Base-by-base conservation (phyloP, 495 filamentous ascomycete species). In the Durotheca rogersii region DNA sequence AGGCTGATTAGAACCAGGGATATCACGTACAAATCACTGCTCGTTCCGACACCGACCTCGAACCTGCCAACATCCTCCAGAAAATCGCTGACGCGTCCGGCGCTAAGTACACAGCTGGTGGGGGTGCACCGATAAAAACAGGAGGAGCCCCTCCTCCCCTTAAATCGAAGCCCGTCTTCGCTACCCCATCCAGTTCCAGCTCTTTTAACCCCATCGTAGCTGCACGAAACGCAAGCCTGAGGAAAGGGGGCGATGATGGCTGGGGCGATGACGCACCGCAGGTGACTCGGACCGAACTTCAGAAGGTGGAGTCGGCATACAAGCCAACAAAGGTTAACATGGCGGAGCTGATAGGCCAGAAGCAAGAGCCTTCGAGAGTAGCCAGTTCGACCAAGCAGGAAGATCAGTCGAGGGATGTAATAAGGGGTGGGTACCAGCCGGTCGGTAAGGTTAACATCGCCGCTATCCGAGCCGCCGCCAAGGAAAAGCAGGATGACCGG, bases 21-120 rank as follows among this genome's bases (percentile, higher is more conserved):
- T 97, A 97, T 62, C 93, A 99, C 67, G 90, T 99, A 32, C 94
- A 97, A 71, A 83, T 99, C 41, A 96, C 90, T 27, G 93, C 93
- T 39, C 86, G 93, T 36, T 92, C 91, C 43, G 89, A 96, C 44
- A 75, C 79, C 34, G 90, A 99, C 59, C 77, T 99, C 41, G 85
- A 83, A 2, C 89, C 90, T 3, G 89, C 95, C 57, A 76, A 77
- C 23, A 97, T 99, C 41, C 72, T 97, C 6, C 85, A 94, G 49
- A 96, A 95, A 66, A 87, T 97, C n/a, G 84, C 90, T 35, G 93
- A 97, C 74, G 84, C 94, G 11, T 97, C 94, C 27, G 94, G 93
- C 21, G 82, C 94, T 30, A 99, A 95, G 60, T 99, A 97, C 65
- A 88, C 88, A 1, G 80, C 81, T 1, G 82, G 79, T 18, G 65